A percentile compares a stretch with the other conserved stretches of the same genome.
These are phyloP conservation scores for Aspergillus mulundensis DNA, from an alignment of 495 filamentous ascomycete species.

Conservation along the genomic window DNA sequence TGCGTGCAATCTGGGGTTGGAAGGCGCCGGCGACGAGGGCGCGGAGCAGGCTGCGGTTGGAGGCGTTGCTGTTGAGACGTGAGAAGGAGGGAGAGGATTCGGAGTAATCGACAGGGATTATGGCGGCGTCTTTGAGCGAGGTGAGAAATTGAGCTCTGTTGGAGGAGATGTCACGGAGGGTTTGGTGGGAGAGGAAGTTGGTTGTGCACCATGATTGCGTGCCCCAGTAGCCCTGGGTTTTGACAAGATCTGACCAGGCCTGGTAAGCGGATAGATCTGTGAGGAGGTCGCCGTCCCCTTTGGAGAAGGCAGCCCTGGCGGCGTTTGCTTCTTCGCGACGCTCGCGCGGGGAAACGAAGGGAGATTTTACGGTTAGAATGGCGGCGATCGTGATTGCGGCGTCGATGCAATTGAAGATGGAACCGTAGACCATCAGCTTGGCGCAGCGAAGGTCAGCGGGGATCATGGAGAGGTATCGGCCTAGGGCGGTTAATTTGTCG, in stretches of 20 bases:
- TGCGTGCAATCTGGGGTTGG: constrained; percentile 84
- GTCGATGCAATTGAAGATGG: constrained; percentile 87
- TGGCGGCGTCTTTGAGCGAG: constrained; percentile 79
- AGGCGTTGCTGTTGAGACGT: constrained; percentile 47
- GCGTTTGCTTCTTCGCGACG: constrained; percentile 78
- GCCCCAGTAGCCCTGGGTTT: constrained; percentile 52
- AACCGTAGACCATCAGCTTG: constrained; percentile 93
- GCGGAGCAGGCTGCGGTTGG: constrained; percentile 64
- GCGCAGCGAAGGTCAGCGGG: constrained; percentile 89
- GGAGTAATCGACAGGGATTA: constrained; percentile 56
- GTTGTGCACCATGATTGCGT: constrained; percentile 77
- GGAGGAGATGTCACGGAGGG: constrained; percentile 79
- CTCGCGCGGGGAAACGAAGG: constrained; percentile 76
- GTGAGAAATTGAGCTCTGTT: constrained; percentile 82
- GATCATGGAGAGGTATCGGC: constrained; percentile 87
- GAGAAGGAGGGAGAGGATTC: constrained; percentile 13
- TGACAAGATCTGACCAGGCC: constrained; percentile 65
- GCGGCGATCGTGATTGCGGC: constrained; percentile 85
- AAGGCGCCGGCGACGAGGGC: constrained; percentile 89
- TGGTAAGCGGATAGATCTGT: constrained; percentile 82
- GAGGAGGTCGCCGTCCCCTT: constrained; percentile 78
- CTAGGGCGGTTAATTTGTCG: constrained; percentile 81
- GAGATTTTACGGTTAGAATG: constrained; percentile 77
- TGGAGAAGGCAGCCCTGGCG: constrained; percentile 68
- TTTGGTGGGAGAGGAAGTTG: constrained; percentile 81